Evolutionary conservation across 1,284 basidiomycete species (phyloP), one percentile per base, ranked within the genome.

Genomic region (Clitocybe nebularis): DNA sequence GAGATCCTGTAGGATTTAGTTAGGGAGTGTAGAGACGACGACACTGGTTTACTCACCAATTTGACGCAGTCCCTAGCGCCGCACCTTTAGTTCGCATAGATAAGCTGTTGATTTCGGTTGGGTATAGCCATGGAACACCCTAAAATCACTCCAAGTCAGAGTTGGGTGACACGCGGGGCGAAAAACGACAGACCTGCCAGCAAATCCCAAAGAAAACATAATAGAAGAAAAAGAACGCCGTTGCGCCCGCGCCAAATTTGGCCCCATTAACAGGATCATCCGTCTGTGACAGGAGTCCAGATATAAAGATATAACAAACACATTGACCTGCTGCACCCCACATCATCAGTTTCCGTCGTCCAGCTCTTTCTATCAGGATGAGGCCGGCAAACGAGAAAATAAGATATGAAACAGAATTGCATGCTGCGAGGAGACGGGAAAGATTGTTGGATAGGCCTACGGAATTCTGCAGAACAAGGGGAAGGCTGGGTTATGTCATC

Each of bases 141-240:
- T 72, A 33, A 4, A 13, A 33, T n/a, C n/a, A n/a, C n/a, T n/a
- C n/a, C n/a, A n/a, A n/a, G n/a, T n/a, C n/a, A n/a, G n/a, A n/a
- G n/a, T n/a, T n/a, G n/a, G n/a, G n/a, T n/a, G n/a, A n/a, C n/a
- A n/a, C n/a, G n/a, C n/a, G n/a, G n/a, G n/a, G n/a, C n/a, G n/a
- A n/a, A n/a, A n/a, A n/a, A n/a, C n/a, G n/a, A n/a, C n/a, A n/a
- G n/a, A 68, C 68, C 67, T 84, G 72, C 81, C 81, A 84, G 25
- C 81, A 83, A 43, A 84, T 68, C 0, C 80, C 81, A 60, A 84
- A 85, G 66, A 81, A 80, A 26, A 84, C 72, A 54, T 85, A 83
- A 63, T 84, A 86, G 23, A 81, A 61, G 58, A 82, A 84, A 52
- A 81, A 72, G 57, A 84, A 71, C 6, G 78, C 72, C 1, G 79